phyloP scores from a whole-genome alignment of 257 asterid species.

The Lantana camara region DNA sequence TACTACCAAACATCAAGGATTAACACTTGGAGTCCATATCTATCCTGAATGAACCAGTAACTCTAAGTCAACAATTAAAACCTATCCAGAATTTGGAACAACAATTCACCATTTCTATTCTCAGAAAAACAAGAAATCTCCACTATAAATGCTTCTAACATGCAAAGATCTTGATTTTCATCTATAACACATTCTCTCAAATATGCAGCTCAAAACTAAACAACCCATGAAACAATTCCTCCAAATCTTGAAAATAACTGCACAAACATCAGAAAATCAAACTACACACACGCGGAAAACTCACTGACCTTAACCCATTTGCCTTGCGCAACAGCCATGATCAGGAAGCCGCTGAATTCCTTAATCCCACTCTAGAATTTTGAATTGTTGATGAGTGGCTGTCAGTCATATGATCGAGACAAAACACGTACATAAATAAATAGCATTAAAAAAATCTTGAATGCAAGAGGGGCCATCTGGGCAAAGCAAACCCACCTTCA shows the following conservation, averaged over 20 bases:
- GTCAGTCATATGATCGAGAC: no score
- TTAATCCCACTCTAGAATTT: not conserved
- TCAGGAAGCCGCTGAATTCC: slow-evolving; percentile 3
- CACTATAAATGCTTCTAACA: not conserved
- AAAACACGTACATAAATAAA: not conserved
- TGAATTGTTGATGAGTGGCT: no score
- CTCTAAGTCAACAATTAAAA: not conserved
- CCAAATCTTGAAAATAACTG: not conserved
- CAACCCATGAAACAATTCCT: not conserved
- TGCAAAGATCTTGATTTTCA: slow-evolving; percentile 15
- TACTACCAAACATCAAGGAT: not conserved
- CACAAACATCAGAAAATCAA: not conserved
- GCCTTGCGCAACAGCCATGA: slow-evolving; percentile 51
- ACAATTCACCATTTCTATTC: not conserved
- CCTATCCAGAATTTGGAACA: not conserved
- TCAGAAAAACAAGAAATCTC: not conserved
- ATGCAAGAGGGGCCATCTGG: not conserved
- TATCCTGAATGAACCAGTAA: not conserved
- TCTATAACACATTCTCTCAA: not conserved
- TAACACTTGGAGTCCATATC: not conserved
- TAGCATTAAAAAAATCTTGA: not conserved
- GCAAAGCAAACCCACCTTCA: not conserved
- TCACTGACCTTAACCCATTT: slow-evolving; percentile 62
- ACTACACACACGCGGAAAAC: not conserved
- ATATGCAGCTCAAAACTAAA: not conserved